phyloP scores from a whole-genome alignment of 352 stramenopile species.

The Nothophytophthora sp. region DNA sequence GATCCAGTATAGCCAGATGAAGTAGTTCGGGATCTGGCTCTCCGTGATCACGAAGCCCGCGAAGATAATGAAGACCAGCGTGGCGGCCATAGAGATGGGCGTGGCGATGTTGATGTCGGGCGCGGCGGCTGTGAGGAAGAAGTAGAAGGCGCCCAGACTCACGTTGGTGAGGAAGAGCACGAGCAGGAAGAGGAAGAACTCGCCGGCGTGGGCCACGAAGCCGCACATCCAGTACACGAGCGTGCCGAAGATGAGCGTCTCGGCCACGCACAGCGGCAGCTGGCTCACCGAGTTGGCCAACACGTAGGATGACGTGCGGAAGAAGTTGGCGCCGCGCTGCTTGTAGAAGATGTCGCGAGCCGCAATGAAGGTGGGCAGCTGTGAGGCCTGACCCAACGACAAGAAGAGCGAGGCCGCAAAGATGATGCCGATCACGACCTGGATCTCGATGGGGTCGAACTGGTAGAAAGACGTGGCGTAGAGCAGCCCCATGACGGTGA shows the following conservation, averaged over 20 bases:
- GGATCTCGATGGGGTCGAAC: slow-evolving; percentile 28
- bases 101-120: slow-evolving; percentile 44
- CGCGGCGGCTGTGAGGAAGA: slow-evolving; percentile 36
- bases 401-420: slow-evolving; percentile 80
- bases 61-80: slow-evolving; percentile 56
- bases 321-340: slow-evolving; percentile 51
- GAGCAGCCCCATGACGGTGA: slow-evolving; percentile 38
- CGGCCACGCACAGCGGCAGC: slow-evolving; percentile 42
- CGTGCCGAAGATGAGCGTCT: slow-evolving; percentile 78
- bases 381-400: slow-evolving; percentile 64
- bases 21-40: slow-evolving; percentile 48
- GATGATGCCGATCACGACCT: slow-evolving; percentile 48
- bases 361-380: slow-evolving; percentile 63
- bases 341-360: slow-evolving; percentile 47
- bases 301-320: slow-evolving; percentile 64
- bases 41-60: slow-evolving; percentile 54
- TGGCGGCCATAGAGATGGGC: slow-evolving; percentile 40
- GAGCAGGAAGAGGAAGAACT: slow-evolving; percentile 51
- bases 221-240: slow-evolving; percentile 89
- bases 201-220: slow-evolving; percentile 32
- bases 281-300: slow-evolving; percentile 42
- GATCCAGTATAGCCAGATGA: slow-evolving; percentile 70
- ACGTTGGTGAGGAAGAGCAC: slow-evolving; percentile 58
- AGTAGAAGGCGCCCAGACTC: slow-evolving; percentile 55
- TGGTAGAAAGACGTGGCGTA: slow-evolving; percentile 42